Conservation (phyloP, 2,329 filamentous ascomycete species). For the Neofusicoccum sp. region DNA sequence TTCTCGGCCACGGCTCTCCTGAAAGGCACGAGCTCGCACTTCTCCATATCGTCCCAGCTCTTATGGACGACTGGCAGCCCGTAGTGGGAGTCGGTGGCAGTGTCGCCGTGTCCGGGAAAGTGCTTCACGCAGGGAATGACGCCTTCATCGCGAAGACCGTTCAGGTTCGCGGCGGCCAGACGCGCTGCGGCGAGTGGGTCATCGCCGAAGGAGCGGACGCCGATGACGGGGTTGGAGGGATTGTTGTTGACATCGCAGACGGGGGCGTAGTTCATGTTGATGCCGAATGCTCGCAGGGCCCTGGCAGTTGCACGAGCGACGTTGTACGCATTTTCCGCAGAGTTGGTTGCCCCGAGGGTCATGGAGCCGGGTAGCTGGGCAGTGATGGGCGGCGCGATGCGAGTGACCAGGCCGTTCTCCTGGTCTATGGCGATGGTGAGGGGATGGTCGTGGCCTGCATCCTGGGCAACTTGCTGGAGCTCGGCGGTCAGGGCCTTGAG, state of each 20-base stretch:
- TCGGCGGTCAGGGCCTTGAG: not conserved
- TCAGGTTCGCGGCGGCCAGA: not conserved
- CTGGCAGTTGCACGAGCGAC: not conserved
- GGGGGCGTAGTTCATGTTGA: slow-evolving; percentile 20
- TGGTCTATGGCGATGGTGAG: slow-evolving; percentile 20
- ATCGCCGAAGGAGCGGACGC: slow-evolving; percentile 20
- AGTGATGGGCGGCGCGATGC: slow-evolving; percentile 14
- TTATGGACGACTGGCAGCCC: slow-evolving; percentile 15
- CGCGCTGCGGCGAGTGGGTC: not conserved
- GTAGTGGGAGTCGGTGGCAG: slow-evolving; percentile 17
- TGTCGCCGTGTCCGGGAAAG: slow-evolving; percentile 19
- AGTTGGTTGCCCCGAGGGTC: slow-evolving; percentile 8
- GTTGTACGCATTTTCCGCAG: not conserved
- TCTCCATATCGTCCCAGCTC: slow-evolving; percentile 10
- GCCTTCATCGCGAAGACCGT: slow-evolving; percentile 4
- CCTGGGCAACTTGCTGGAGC: slow-evolving; percentile 6
- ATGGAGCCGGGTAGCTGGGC: slow-evolving; percentile 13
- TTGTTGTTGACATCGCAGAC: slow-evolving; percentile 22
- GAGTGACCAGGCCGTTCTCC: slow-evolving; percentile 19
- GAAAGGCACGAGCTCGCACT: slow-evolving; percentile 16
- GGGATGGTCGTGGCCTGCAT: slow-evolving; percentile 5
- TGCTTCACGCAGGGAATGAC: slow-evolving; percentile 20
- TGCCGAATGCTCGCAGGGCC: slow-evolving; percentile 1
- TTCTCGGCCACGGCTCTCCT: not conserved
- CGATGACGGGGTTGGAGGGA: slow-evolving; percentile 16